Evolutionary conservation across 495 filamentous ascomycete genomes (phyloP).

Genomic region (Annulohypoxylon moriforme): DNA sequence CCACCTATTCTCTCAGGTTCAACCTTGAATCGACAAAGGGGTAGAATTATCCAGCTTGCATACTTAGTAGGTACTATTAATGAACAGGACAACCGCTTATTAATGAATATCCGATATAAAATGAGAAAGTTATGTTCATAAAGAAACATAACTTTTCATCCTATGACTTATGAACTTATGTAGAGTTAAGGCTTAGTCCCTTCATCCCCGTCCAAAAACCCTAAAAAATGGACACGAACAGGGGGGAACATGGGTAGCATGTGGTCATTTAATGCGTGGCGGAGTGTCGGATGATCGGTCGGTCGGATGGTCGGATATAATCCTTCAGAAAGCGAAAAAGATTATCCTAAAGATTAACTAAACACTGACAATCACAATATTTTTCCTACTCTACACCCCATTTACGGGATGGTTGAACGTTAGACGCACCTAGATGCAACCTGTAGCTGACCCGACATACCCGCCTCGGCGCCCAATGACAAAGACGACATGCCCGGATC

Average conservation of each 20-base stretch:
- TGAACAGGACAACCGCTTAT: background rate
- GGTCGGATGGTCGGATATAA: constrained; percentile 10
- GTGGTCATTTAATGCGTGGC: background rate
- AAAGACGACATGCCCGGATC: constrained; percentile 20
- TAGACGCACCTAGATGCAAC: background rate
- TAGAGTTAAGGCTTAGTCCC: background rate
- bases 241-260: background rate
- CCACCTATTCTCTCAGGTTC: too few relatives aligned
- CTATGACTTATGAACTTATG: background rate
- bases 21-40: background rate
- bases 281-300: constrained; percentile 36
- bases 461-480: constrained; percentile 19
- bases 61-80: background rate
- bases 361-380: background rate
- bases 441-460: background rate
- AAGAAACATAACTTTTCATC: background rate
- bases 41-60: background rate
- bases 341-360: background rate
- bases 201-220: background rate
- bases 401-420: background rate
- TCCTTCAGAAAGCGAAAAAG: background rate
- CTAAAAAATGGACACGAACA: background rate
- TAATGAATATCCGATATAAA: too few relatives aligned
- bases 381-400: background rate
- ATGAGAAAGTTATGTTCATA: background rate